Evolutionary conservation across 169 alveolate genomes (phyloP).

Genomic region (Blepharisma undulans): DNA sequence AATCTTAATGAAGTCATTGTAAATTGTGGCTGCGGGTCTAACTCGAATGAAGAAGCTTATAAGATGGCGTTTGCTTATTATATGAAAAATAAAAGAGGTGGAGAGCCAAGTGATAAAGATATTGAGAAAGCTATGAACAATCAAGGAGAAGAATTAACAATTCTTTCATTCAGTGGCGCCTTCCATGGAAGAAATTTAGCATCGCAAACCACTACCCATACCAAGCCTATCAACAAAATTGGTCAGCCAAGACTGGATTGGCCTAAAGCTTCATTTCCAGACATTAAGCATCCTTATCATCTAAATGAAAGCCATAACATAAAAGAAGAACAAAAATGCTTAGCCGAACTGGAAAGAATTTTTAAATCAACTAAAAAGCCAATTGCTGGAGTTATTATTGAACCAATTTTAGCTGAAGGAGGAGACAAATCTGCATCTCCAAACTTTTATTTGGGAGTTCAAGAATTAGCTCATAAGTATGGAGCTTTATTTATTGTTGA

Average conservation of each 20-base stretch:
- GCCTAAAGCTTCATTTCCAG: slow-evolving; percentile 63
- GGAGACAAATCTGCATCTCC: slow-evolving; percentile 62
- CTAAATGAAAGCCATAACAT: slow-evolving; percentile 47
- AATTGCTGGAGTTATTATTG: slow-evolving; percentile 69
- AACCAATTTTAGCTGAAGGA: slow-evolving; percentile 60
- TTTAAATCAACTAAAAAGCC: slow-evolving; percentile 29
- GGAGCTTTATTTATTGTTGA: slow-evolving; percentile 66
- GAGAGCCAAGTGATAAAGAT: background rate
- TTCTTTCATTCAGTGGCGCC: slow-evolving; percentile 49
- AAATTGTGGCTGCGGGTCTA: slow-evolving; percentile 49
- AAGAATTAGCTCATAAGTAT: slow-evolving; percentile 48
- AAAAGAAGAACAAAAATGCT: slow-evolving; percentile 55
- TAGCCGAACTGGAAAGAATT: slow-evolving; percentile 37
- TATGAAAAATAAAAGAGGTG: background rate
- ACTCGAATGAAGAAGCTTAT: slow-evolving; percentile 63
- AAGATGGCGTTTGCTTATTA: slow-evolving; percentile 43
- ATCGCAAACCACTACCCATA: slow-evolving; percentile 33
- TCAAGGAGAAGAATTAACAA: background rate
- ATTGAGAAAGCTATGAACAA: background rate
- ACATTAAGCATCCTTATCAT: slow-evolving; percentile 53
- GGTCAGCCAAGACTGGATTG: slow-evolving; percentile 49
- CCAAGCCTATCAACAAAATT: slow-evolving; percentile 18
- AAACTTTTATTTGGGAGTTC: slow-evolving; percentile 48
- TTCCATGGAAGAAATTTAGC: slow-evolving; percentile 63
- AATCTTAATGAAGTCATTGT: slow-evolving; percentile 43